These are phyloP conservation scores for Gelatoporia subvermispora DNA, from an alignment of 768 basidiomycete genomes.

Conservation along the genomic window DNA sequence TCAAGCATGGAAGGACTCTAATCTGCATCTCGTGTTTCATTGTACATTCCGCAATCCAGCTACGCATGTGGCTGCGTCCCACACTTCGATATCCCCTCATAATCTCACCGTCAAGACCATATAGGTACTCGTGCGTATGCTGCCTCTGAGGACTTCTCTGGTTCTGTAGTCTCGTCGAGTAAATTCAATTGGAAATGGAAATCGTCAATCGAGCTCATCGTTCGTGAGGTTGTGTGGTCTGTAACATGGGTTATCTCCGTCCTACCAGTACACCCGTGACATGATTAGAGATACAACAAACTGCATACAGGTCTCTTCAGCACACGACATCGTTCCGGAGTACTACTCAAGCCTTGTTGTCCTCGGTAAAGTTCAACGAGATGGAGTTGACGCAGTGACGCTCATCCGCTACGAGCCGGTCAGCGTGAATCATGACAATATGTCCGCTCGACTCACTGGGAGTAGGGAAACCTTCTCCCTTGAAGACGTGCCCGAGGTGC, in stretches of 20 bases:
- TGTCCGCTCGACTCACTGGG: conserved; percentile 51
- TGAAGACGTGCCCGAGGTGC: conserved; percentile 94
- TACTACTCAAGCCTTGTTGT: conserved; percentile 20
- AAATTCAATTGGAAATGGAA: too few species aligned
- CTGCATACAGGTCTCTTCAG: conserved; percentile 5
- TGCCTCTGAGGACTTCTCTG: too few species aligned
- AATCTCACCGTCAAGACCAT: conserved; percentile 4
- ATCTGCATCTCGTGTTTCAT: conserved; percentile 1
- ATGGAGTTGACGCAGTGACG: conserved; percentile 90
- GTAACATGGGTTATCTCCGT: background rate
- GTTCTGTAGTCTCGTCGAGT: too few species aligned
- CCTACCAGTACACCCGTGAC: conserved; percentile 3
- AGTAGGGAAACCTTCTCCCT: conserved; percentile 78
- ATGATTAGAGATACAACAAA: background rate
- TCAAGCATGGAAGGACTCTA: conserved; percentile 55
- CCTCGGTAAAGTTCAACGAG: conserved; percentile 70
- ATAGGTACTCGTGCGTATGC: conserved; percentile 3
- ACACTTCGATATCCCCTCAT: background rate
- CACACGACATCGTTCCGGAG: background rate
- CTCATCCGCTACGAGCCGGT: conserved; percentile 63
- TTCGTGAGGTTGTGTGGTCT: too few species aligned
- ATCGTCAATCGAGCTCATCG: too few species aligned
- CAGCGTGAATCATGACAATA: background rate
- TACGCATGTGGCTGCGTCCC: too few species aligned
- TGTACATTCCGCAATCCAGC: too few species aligned